Evolutionary conservation across 2,329 filamentous ascomycete species (phyloP).

Genomic region (Diaporthe vaccinii): DNA sequence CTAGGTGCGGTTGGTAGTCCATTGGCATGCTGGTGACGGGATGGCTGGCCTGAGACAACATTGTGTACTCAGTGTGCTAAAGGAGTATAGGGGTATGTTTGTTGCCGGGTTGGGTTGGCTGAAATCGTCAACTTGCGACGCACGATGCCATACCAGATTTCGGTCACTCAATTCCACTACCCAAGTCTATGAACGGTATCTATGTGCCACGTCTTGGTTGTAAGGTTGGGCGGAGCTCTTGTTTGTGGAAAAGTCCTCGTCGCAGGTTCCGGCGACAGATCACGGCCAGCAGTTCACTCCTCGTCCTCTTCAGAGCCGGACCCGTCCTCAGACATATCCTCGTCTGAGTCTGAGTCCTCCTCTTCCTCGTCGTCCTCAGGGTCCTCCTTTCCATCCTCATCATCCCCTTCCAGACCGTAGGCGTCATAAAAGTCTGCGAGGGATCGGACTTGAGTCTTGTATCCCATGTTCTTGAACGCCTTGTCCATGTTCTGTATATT

Average conservation of each 20-base stretch:
- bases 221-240: neutral
- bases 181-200: neutral
- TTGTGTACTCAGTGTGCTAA: neutral
- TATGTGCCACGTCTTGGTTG: neutral
- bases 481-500: slow-evolving; percentile 77
- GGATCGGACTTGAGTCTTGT: slow-evolving; percentile 80
- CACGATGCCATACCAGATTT: neutral
- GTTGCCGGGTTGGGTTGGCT: neutral
- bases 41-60: neutral
- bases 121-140: neutral
- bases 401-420: slow-evolving; percentile 81
- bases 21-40: slow-evolving; percentile 30
- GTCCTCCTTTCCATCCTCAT: slow-evolving; percentile 70
- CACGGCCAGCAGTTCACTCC: neutral
- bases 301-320: slow-evolving; percentile 50
- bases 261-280: no score
- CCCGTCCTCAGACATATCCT: slow-evolving; percentile 57
- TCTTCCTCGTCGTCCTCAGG: slow-evolving; percentile 73
- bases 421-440: slow-evolving; percentile 89
- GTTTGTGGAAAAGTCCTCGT: neutral
- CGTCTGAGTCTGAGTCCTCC: slow-evolving; percentile 67
- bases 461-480: slow-evolving; percentile 81
- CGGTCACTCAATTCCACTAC: neutral
- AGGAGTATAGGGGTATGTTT: neutral
- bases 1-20: neutral